A percentile compares a stretch with the other conserved stretches of the same genome.
These are phyloP conservation scores for Clausena lansium DNA, from an alignment of 345 rosid genomes.

Conservation along the genomic window DNA sequence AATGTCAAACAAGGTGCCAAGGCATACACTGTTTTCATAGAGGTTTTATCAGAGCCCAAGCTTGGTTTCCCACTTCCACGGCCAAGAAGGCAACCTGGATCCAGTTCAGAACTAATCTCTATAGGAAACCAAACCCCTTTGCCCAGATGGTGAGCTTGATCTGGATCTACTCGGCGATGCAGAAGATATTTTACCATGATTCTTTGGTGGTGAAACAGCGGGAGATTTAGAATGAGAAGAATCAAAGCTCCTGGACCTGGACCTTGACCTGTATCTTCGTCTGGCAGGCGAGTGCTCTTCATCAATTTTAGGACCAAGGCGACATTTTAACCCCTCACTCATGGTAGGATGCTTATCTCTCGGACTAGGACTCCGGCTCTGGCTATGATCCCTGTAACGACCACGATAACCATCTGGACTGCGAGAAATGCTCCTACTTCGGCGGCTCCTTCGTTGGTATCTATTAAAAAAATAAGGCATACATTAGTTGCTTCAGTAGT, in stretches of 20 bases:
- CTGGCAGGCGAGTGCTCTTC: constrained; percentile 31
- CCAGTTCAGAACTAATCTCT: constrained; percentile 57
- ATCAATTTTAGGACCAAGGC: constrained; percentile 55
- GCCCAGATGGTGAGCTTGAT: constrained; percentile 68
- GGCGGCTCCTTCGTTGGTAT: constrained; percentile 42
- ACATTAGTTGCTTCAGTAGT: constrained; percentile 4
- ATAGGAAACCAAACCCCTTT: constrained; percentile 74
- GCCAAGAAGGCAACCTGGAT: constrained; percentile 7
- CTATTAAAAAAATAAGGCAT: constrained; percentile 27
- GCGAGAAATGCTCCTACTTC: constrained; percentile 55
- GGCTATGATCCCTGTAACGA: constrained; percentile 43
- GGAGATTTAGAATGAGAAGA: constrained; percentile 48
- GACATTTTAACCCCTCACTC: constrained; percentile 68
- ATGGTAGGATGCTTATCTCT: constrained; percentile 52
- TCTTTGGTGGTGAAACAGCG: constrained; percentile 31
- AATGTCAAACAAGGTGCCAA: neutral
- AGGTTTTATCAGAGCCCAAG: neutral
- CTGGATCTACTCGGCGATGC: constrained; percentile 46
- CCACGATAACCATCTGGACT: constrained; percentile 59
- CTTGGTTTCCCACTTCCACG: neutral
- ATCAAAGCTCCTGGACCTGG: constrained; percentile 32
- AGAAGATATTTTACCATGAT: constrained; percentile 22
- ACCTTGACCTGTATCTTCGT: constrained; percentile 41
- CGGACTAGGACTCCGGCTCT: constrained; percentile 65
- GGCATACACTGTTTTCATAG: neutral